phyloP scores from a whole-genome alignment of 768 basidiomycete genomes.

The Lepiota venenata region DNA sequence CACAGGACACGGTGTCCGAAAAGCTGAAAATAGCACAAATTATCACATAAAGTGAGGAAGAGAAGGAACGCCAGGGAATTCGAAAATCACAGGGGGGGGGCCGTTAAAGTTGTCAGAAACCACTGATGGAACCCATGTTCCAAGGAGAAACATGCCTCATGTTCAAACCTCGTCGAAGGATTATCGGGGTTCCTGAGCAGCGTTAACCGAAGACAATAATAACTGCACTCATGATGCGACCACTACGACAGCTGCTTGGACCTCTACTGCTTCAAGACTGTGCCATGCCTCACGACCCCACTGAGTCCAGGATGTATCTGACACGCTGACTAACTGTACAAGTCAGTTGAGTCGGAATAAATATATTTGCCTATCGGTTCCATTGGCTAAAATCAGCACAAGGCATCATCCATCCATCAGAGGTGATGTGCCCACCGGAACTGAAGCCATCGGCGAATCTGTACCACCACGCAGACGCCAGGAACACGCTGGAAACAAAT shows the following conservation, averaged over 20 bases:
- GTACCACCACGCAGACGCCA: not conserved
- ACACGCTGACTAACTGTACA: slow-evolving; percentile 28
- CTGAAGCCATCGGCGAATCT: slow-evolving; percentile 31
- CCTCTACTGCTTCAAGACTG: slow-evolving; percentile 26
- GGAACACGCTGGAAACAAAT: not conserved
- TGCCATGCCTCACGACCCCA: slow-evolving; percentile 29
- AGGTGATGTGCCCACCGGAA: slow-evolving; percentile 15
- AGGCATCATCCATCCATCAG: not conserved
- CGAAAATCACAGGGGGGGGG: too few species aligned
- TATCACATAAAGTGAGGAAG: too few species aligned
- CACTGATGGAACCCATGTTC: not conserved
- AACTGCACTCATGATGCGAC: not conserved
- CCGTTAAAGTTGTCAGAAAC: not conserved
- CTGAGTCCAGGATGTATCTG: slow-evolving; percentile 25
- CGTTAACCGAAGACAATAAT: not conserved
- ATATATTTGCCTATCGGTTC: slow-evolving; percentile 28
- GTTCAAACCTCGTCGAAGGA: too few species aligned
- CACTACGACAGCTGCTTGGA: not conserved
- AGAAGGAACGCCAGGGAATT: too few species aligned
- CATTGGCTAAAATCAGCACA: not conserved
- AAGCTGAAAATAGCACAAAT: not conserved
- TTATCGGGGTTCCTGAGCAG: too few species aligned
- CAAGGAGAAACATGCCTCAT: not conserved
- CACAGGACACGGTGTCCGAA: not conserved
- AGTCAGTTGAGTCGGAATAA: slow-evolving; percentile 31